These are phyloP conservation scores for Acacia confusa DNA, from an alignment of 306 rosid genomes.

Conservation along the genomic window DNA sequence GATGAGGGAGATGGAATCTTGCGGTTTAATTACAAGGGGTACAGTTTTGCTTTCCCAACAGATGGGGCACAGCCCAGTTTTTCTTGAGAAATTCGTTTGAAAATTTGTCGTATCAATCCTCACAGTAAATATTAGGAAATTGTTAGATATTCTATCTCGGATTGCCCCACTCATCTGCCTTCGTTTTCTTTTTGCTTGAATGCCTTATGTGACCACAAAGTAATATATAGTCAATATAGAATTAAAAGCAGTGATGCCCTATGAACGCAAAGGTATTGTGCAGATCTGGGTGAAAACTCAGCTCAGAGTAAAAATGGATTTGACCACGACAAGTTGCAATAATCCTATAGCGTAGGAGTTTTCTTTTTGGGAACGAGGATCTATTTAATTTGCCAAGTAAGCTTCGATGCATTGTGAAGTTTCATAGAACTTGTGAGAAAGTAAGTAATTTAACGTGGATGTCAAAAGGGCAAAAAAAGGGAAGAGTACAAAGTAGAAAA, in stretches of 20 bases:
- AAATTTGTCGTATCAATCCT: not conserved
- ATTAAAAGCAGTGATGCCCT: not conserved
- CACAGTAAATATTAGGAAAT: not conserved
- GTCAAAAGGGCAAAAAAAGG: not conserved
- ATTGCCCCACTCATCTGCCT: not conserved
- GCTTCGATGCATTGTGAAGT: too few species aligned
- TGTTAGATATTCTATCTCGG: not conserved
- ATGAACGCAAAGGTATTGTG: too few species aligned
- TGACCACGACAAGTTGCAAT: too few species aligned
- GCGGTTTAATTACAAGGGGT: not conserved
- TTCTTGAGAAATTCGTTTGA: constrained; percentile 7
- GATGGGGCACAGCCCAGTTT: not conserved
- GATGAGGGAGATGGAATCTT: not conserved
- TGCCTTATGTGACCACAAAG: too few species aligned
- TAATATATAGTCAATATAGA: not conserved
- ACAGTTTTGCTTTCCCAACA: not conserved
- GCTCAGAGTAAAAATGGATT: too few species aligned
- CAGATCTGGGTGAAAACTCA: not conserved
- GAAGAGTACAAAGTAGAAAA: not conserved
- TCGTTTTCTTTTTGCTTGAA: not conserved
- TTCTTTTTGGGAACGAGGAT: too few species aligned
- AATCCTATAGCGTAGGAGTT: too few species aligned
- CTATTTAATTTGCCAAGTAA: not conserved
- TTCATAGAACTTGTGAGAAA: not conserved
- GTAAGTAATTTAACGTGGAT: too few species aligned